Evolutionary conservation across 176 grass and related monocot genomes (phyloP).

Genomic region (Carex cristatella): DNA sequence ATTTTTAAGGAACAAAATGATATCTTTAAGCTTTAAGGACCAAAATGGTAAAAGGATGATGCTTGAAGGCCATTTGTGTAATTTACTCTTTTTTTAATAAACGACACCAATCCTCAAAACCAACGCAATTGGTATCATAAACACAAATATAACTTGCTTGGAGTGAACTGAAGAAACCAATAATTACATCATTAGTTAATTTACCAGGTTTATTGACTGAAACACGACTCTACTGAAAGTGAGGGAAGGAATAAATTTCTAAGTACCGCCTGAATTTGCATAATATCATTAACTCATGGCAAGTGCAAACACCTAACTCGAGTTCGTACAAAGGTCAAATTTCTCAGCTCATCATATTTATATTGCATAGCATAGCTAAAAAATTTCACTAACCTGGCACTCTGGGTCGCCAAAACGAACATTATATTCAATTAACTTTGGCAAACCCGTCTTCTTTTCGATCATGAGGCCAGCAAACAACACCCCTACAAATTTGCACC

Average conservation of each 20-base stretch:
- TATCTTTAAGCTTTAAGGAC: too few species aligned
- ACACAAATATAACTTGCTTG: neutral
- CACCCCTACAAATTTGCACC: conserved; percentile 80
- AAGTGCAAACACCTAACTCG: neutral
- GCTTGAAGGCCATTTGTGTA: too few species aligned
- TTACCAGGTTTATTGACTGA: neutral
- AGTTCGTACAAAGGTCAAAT: neutral
- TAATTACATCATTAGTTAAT: neutral
- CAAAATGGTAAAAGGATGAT: too few species aligned
- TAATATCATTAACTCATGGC: neutral
- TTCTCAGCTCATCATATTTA: neutral
- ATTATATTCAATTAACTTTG: conserved; percentile 94
- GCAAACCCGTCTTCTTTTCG: conserved; percentile 71
- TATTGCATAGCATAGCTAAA: neutral
- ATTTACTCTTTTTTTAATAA: neutral
- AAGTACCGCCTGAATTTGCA: too few species aligned
- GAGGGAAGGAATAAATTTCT: neutral
- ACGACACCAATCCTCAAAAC: neutral
- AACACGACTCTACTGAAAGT: neutral
- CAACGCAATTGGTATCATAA: neutral
- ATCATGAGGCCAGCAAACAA: conserved; percentile 91
- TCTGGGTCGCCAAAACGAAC: conserved; percentile 88
- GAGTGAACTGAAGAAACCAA: neutral
- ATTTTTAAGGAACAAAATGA: too few species aligned
- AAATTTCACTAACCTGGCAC: conserved; percentile 69